These are phyloP conservation scores for Euryodendron excelsum DNA, from an alignment of 148 eudicot genomes.

Conservation along the genomic window DNA sequence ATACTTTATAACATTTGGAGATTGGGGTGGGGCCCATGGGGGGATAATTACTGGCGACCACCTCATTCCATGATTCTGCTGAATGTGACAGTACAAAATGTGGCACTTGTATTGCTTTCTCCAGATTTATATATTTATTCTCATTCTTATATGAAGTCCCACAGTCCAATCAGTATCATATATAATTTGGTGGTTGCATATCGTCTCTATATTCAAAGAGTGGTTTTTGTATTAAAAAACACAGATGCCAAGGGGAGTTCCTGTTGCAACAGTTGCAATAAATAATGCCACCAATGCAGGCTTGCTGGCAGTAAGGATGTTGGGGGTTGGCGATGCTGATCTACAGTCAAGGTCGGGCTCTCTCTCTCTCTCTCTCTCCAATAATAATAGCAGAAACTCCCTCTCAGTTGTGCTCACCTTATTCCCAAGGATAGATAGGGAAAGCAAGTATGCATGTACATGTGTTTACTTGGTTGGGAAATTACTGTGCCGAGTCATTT, in stretches of 20 bases:
- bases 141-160: background rate
- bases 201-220: background rate
- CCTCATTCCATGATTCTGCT: background rate
- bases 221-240: background rate
- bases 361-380: too few species aligned
- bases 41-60: background rate
- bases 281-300: conserved; percentile 96
- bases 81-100: too few species aligned
- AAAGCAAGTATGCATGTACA: background rate
- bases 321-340: conserved; percentile 61
- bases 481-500: background rate
- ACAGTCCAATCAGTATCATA: background rate
- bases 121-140: background rate
- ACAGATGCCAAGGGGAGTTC: conserved; percentile 99
- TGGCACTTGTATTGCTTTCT: background rate
- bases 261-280: conserved; percentile 95
- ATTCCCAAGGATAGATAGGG: background rate
- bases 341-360: conserved; percentile 60
- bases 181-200: background rate
- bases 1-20: background rate
- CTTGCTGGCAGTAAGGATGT: conserved; percentile 74
- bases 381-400: too few species aligned
- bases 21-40: background rate
- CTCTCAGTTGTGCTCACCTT: background rate
- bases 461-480: background rate